Conservation (phyloP, 345 rosid genomes). For the Sisymbrium altissimum region DNA sequence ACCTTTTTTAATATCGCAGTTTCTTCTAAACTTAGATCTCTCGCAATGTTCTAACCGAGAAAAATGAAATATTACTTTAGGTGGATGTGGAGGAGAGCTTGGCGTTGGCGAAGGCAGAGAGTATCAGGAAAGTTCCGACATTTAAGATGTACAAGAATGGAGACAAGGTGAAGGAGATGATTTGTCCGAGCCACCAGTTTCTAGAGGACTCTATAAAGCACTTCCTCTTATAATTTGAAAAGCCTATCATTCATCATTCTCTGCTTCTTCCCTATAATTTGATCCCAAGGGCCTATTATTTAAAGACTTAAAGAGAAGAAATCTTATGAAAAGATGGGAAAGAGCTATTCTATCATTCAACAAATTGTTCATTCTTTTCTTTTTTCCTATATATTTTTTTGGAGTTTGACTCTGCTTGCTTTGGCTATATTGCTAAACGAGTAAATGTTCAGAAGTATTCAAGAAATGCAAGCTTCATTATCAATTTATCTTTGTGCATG, state of each 20-base stretch:
- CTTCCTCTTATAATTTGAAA: slow-evolving; percentile 41
- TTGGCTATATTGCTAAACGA: slow-evolving; percentile 5
- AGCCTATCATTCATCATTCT: slow-evolving; percentile 20
- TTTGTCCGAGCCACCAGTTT: slow-evolving; percentile 61
- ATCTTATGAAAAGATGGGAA: slow-evolving; percentile 19
- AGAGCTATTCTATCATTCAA: slow-evolving; percentile 25
- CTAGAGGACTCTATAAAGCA: slow-evolving; percentile 70
- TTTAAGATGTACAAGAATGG: slow-evolving; percentile 78
- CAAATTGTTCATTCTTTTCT: slow-evolving; percentile 32
- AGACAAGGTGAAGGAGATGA: slow-evolving; percentile 68
- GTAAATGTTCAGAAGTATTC: slow-evolving; percentile 21
- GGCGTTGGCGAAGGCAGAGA: slow-evolving; percentile 58
- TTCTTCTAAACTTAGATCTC: slow-evolving; percentile 6
- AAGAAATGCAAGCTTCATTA: slow-evolving; percentile 20
- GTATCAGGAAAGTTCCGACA: slow-evolving; percentile 66
- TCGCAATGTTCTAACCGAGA: slow-evolving; percentile 17
- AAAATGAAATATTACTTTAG: slow-evolving; percentile 25
- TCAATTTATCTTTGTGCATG: neutral
- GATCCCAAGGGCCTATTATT: slow-evolving; percentile 11
- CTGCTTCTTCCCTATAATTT: slow-evolving; percentile 8
- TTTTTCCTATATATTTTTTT: neutral
- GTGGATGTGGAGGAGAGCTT: slow-evolving; percentile 67
- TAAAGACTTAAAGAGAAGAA: slow-evolving; percentile 12
- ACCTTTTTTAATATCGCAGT: neutral
- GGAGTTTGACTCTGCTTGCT: slow-evolving; percentile 12